phyloP scores from a whole-genome alignment of 2,329 filamentous ascomycete species.

The Aspergillus quadrilineatus region DNA sequence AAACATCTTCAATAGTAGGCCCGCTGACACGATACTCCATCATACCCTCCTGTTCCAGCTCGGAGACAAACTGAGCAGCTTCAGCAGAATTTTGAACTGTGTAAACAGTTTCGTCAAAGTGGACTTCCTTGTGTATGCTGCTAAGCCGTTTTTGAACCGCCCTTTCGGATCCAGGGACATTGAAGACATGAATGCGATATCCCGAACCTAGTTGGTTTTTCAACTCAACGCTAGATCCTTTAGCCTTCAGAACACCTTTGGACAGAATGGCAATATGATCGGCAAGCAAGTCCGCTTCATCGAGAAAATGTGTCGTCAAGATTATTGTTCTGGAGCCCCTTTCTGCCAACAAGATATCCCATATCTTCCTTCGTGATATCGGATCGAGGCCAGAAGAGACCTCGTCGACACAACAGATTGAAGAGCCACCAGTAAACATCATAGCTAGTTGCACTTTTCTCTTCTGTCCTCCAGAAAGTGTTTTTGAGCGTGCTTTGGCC shows the following conservation, averaged over 20 bases:
- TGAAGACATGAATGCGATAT: constrained; percentile 75
- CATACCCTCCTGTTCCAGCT: constrained; percentile 66
- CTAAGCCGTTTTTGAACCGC: constrained; percentile 51
- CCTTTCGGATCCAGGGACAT: constrained; percentile 51
- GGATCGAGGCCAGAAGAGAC: constrained; percentile 87
- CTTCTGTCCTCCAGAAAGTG: constrained; percentile 87
- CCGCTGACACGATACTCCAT: constrained; percentile 81
- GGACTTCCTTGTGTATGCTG: constrained; percentile 57
- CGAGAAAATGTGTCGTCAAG: constrained; percentile 88
- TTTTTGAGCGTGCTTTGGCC: constrained; percentile 67
- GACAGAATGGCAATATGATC: constrained; percentile 88
- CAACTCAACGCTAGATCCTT: constrained; percentile 80
- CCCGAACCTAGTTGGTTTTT: constrained; percentile 81
- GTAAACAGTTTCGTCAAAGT: constrained; percentile 72
- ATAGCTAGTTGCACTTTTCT: constrained; percentile 88
- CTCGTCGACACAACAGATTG: constrained; percentile 87
- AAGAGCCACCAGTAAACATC: constrained; percentile 89
- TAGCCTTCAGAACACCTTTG: constrained; percentile 75
- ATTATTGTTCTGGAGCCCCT: constrained; percentile 79
- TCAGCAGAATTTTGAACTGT: constrained; percentile 66
- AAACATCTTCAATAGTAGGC: constrained; percentile 90
- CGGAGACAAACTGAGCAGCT: constrained; percentile 69
- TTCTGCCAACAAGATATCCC: constrained; percentile 88
- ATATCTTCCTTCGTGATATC: constrained; percentile 81
- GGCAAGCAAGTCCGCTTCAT: constrained; percentile 85